Base-by-base conservation (phyloP, 257 asterid species). In the Marsdenia floribunda region DNA sequence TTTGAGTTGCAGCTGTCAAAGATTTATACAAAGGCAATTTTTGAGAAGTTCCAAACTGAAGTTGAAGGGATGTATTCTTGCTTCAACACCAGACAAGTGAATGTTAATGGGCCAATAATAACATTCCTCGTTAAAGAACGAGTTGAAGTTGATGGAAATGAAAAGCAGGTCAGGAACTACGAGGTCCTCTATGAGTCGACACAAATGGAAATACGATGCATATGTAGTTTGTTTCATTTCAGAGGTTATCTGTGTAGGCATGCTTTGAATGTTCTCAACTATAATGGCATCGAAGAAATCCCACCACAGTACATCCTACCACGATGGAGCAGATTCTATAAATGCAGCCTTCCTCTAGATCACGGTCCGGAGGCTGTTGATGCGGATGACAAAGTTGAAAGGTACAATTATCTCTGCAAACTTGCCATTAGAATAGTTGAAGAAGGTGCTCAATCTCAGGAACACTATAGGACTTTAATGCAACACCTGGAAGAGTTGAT, bases 161-260 rank as follows among this genome's bases (percentile, higher is more conserved):
- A 75, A 67, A 82, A 80, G 83, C 91, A 83, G 79, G 84, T 83
- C 42, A 82, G 86, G 71, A 83, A 77, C 18, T 86, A 81, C 26
- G 91, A 86, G 82, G 93, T 86, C 76, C 71, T 88, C 44, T 87
- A 80, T 13, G 91, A 87, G 82, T 74, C 87, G 4, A 85, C 82
- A 35, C 81, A 78, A 75, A 76, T 63, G 77, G 93, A 88, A 76
- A 82, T 86, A 37, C 86, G 88, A 15, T 88, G 90, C 83, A 85
- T 88, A 50, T 88, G 91, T 75, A 80, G 93, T 66, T 64, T 84
- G 82, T 86, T 88, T 81, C 80, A 82, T 80, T 86, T 83, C 73
- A 82, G 77, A 70, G 90, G 93, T 26, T 87, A 83, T 67, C 82
- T 88, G 70, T 88, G 93, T 82, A 76, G 91, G 82, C 93, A 85